Evolutionary conservation across 2,329 filamentous ascomycete genomes (phyloP), one percentile per base, ranked within the genome.

Genomic region (Teratosphaeriaceae sp.): DNA sequence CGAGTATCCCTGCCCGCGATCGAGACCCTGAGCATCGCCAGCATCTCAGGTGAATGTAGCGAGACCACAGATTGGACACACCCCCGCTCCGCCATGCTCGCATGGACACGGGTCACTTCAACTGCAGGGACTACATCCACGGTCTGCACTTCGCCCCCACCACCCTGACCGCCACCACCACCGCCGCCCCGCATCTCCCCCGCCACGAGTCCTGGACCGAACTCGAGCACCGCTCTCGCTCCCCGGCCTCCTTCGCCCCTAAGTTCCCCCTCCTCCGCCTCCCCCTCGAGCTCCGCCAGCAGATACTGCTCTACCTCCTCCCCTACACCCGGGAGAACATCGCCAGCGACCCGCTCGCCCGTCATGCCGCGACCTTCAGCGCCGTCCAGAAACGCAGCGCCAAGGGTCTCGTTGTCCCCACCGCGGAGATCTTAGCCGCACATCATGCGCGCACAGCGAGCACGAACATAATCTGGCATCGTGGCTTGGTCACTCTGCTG

Each of bases 231-330:
- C 53, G 58, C 18, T 59, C 55, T 20, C 57, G 58, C 40, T 59
- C 55, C 7, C 59, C 59, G 15, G 53, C 51, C 27, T 56, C 50
- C 38, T 31, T 48, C 34, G 49, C 51, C 39, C 56, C 55, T 30
- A 54, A 55, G 21, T 55, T 57, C 43, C 64, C 48, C 38, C 59
- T 56, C 42, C 63, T 62, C 44, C 60, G 44, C 29, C 60, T 72
- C 6, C 70, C 70, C 0, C 48, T 68, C 40, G 70, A 74, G 48
- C 56, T 74, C 18, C 64, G 70, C 15, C 59, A 64, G 24, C 53
- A 66, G 15, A 67, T 73, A 30, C 69, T 68, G 52, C 29, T 38
- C 7, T 63, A 65, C 44, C 42, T 71, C 20, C 60, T 73, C 13
- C 70, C 70, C 11, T 57, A 55, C 48, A 72, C 68, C 2, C 50